Conservation (phyloP, 352 stramenopile genomes). For the Globisporangium nodosum region DNA sequence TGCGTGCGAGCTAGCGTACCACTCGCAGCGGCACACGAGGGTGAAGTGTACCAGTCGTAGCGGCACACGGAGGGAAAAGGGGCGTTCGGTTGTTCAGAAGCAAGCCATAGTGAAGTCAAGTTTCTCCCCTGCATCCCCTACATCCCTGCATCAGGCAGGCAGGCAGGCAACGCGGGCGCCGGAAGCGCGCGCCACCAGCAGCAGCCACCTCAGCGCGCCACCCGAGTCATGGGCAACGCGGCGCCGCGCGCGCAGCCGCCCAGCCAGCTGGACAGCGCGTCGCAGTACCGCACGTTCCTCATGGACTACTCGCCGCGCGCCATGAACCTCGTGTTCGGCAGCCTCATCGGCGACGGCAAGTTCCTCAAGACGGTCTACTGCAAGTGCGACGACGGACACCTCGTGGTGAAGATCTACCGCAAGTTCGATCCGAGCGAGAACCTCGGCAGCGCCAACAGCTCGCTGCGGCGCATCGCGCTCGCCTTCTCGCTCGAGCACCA, state of each 20-base stretch:
- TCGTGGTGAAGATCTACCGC: slow-evolving; percentile 88
- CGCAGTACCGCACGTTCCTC: slow-evolving; percentile 83
- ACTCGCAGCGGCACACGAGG: background rate
- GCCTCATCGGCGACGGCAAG: slow-evolving; percentile 84
- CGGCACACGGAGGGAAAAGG: background rate
- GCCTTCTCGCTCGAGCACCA: slow-evolving; percentile 66
- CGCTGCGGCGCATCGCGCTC: slow-evolving; percentile 43
- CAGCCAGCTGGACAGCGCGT: slow-evolving; percentile 75
- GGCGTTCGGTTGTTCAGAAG: background rate
- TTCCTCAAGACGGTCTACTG: slow-evolving; percentile 88
- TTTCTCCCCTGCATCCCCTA: background rate
- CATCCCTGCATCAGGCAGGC: background rate
- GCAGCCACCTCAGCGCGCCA: background rate
- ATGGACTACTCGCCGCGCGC: slow-evolving; percentile 81
- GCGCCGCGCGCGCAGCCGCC: slow-evolving; percentile 72
- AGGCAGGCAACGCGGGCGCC: too few relatives aligned
- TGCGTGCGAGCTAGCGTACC: background rate
- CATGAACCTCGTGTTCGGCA: slow-evolving; percentile 85
- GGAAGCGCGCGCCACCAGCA: too few relatives aligned
- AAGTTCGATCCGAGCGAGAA: slow-evolving; percentile 78
- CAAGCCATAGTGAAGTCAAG: background rate
- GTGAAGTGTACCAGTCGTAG: too few relatives aligned
- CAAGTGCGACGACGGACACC: slow-evolving; percentile 78
- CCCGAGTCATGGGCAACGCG: slow-evolving; percentile 67
- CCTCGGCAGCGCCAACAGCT: slow-evolving; percentile 43